phyloP scores from a whole-genome alignment of 805 yeast species.

The Debaryomyces maramus region DNA sequence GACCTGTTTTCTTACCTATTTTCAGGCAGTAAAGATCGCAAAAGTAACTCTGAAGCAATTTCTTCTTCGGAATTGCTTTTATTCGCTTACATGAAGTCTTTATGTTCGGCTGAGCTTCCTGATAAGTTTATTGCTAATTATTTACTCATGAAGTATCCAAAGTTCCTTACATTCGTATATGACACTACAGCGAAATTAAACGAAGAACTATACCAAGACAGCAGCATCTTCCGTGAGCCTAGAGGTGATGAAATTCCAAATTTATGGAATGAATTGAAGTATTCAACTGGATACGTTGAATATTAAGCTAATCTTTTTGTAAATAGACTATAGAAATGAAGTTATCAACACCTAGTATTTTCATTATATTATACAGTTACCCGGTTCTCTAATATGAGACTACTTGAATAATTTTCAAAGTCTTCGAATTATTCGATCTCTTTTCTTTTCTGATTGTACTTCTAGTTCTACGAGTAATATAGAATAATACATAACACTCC shows the following conservation, averaged over 20 bases:
- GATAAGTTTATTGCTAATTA: constrained; percentile 41
- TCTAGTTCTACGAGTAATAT: too few species aligned
- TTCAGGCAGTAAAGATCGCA: constrained; percentile 8
- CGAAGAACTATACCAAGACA: background rate
- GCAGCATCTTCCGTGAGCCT: constrained; percentile 21
- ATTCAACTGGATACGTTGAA: constrained; percentile 11
- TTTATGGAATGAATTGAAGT: constrained; percentile 34
- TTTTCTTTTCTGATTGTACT: too few species aligned
- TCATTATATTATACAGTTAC: too few species aligned
- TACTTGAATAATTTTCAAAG: too few species aligned
- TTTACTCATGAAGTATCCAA: constrained; percentile 30
- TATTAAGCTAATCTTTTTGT: constrained; percentile 11
- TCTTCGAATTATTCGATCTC: too few species aligned
- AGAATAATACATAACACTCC: too few species aligned
- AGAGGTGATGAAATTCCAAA: constrained; percentile 31
- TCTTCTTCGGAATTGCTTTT: constrained; percentile 39
- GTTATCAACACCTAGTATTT: too few species aligned
- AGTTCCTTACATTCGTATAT: constrained; percentile 18
- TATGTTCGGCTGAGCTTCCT: constrained; percentile 36
- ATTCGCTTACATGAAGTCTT: constrained; percentile 36
- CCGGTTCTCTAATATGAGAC: too few species aligned
- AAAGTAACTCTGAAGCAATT: constrained; percentile 20
- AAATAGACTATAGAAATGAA: too few species aligned
- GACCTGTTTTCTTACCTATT: background rate
- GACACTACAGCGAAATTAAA: constrained; percentile 2